These are phyloP conservation scores for Sugiyamaella smithiae DNA, from an alignment of 805 yeast genomes.

Conservation along the genomic window DNA sequence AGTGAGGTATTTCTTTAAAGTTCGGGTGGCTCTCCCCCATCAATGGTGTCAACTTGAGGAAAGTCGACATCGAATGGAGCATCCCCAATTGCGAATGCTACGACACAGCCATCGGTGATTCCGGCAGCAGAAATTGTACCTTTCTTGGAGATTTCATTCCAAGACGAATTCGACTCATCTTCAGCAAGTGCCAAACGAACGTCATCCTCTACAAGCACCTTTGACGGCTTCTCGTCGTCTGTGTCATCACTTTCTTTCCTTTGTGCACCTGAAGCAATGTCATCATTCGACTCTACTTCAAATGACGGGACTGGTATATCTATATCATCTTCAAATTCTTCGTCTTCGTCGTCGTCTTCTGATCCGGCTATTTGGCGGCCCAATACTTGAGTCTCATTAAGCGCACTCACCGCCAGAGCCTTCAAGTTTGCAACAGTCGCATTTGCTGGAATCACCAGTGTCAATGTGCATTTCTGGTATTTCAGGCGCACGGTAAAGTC, in stretches of 20 bases:
- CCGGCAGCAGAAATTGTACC: conserved; percentile 8
- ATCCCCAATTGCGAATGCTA: conserved; percentile 16
- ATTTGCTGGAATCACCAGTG: conserved; percentile 17
- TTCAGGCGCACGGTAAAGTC: conserved; percentile 18
- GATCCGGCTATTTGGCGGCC: not conserved
- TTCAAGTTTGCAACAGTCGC: conserved; percentile 26
- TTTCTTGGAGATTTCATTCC: conserved; percentile 16
- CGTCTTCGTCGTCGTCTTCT: not conserved
- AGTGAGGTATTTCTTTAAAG: too few species aligned
- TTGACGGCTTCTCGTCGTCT: not conserved
- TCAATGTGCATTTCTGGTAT: conserved; percentile 12
- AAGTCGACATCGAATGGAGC: conserved; percentile 17
- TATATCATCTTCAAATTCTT: conserved; percentile 10
- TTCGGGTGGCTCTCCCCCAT: not conserved
- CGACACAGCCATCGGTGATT: conserved; percentile 12
- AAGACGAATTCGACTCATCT: conserved; percentile 10
- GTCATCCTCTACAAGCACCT: not conserved
- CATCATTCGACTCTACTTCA: conserved; percentile 5
- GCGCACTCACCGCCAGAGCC: conserved; percentile 15
- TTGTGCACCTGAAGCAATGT: not conserved
- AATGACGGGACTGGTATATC: conserved; percentile 20
- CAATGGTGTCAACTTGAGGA: conserved; percentile 2
- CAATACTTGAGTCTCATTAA: conserved; percentile 15
- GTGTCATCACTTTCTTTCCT: not conserved
- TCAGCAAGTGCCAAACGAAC: conserved; percentile 14